These are phyloP conservation scores for Lolium perenne DNA, from an alignment of 176 grass and related monocot species.

Conservation along the genomic window DNA sequence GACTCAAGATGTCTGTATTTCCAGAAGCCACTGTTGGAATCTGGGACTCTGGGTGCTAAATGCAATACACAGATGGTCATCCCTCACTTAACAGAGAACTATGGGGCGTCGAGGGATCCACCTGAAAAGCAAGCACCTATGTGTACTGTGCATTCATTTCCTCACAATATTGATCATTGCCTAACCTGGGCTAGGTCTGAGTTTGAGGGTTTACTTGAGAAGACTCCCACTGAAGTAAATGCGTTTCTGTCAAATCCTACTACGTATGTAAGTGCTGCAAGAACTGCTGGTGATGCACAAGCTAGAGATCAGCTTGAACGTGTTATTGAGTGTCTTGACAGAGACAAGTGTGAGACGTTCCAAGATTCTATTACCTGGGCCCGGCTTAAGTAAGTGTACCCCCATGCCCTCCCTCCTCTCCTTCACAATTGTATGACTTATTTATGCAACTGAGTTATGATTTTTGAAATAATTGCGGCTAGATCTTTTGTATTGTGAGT, in stretches of 20 bases:
- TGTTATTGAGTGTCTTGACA: slow-evolving; percentile 84
- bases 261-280: slow-evolving; percentile 62
- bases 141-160: slow-evolving; percentile 95
- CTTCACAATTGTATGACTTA: slow-evolving; percentile 2
- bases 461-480: not conserved
- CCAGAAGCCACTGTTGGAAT: slow-evolving; percentile 92
- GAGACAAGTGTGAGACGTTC: slow-evolving; percentile 80
- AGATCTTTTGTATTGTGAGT: not conserved
- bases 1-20: slow-evolving; percentile 91
- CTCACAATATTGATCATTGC: slow-evolving; percentile 97
- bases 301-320: slow-evolving; percentile 79
- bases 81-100: slow-evolving; percentile 91
- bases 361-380: slow-evolving; percentile 90
- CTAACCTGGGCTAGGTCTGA: slow-evolving; percentile 92
- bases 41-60: slow-evolving; percentile 89
- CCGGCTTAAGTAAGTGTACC: slow-evolving; percentile 64
- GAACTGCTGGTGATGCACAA: slow-evolving; percentile 85
- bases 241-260: slow-evolving; percentile 72
- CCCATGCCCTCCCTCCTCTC: not conserved
- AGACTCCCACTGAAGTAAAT: slow-evolving; percentile 89
- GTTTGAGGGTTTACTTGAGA: slow-evolving; percentile 96
- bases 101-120: slow-evolving; percentile 95
- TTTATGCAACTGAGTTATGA: not conserved
- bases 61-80: slow-evolving; percentile 98
- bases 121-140: slow-evolving; percentile 95